phyloP scores from a whole-genome alignment of 2,329 filamentous ascomycete species.

The Dactylellina sp. region DNA sequence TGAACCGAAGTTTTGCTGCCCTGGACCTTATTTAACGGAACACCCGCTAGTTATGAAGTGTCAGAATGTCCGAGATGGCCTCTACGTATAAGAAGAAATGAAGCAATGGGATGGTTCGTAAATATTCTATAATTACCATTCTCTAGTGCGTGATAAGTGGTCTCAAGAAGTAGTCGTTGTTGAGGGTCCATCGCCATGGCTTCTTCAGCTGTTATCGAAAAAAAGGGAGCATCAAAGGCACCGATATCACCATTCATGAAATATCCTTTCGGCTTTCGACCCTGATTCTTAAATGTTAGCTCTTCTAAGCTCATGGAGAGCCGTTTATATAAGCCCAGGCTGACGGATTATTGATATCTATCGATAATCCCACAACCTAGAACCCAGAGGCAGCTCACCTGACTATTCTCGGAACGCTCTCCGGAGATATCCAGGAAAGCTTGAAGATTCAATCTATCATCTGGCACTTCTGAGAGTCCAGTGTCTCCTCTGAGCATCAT shows the following conservation, averaged over 20 bases:
- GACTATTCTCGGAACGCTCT: neutral
- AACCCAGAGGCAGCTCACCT: neutral
- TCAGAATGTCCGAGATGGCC: no score
- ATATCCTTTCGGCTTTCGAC: conserved; percentile 48
- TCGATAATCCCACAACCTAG: no score
- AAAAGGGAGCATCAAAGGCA: conserved; percentile 82
- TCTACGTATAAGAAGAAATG: no score
- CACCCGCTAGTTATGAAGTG: conserved; percentile 2
- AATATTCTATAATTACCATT: conserved; percentile 71
- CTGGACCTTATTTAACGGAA: conserved; percentile 56
- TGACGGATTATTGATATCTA: no score
- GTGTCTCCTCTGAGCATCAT: conserved; percentile 26
- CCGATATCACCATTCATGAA: conserved; percentile 76
- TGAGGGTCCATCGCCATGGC: conserved; percentile 82
- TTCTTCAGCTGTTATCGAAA: conserved; percentile 87
- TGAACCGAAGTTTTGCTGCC: conserved; percentile 57
- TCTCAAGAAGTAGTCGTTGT: conserved; percentile 81
- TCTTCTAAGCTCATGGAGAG: no score
- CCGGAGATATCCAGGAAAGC: conserved; percentile 25
- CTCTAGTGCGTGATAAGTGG: conserved; percentile 83
- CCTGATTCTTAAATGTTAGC: neutral
- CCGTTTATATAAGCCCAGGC: no score
- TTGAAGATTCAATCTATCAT: conserved; percentile 25
- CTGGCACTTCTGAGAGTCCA: conserved; percentile 28
- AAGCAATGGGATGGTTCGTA: neutral